These are phyloP conservation scores for Macrocybe sp. DNA, from an alignment of 1,284 basidiomycete species.

Conservation along the genomic window DNA sequence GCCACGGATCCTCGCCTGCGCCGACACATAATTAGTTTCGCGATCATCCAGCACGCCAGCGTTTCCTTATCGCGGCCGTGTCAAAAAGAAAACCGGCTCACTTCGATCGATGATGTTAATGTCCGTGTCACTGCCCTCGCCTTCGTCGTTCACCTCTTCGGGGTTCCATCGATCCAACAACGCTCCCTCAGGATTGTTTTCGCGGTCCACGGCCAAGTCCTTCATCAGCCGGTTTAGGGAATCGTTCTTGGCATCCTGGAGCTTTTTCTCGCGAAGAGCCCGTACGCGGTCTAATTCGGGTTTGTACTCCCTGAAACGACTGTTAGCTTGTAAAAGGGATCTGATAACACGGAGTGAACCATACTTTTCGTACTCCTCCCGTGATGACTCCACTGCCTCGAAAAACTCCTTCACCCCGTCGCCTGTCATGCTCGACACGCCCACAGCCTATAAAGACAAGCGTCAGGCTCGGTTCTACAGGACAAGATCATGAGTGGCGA, in stretches of 20 bases:
- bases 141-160: constrained; percentile 55
- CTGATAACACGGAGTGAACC: constrained; percentile 17
- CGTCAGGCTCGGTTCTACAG: neutral
- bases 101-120: constrained; percentile 64
- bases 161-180: constrained; percentile 53
- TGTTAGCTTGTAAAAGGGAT: neutral
- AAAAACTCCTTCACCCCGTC: constrained; percentile 91
- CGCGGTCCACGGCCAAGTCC: constrained; percentile 76
- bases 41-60: constrained; percentile 7
- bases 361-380: constrained; percentile 86
- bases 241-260: constrained; percentile 70
- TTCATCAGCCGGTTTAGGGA: constrained; percentile 81
- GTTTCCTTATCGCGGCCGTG: constrained; percentile 2
- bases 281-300: constrained; percentile 81
- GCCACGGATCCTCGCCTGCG: constrained; percentile 61
- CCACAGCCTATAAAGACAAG: constrained; percentile 66
- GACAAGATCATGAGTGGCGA: neutral
- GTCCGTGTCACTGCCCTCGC: constrained; percentile 61
- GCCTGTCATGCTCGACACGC: constrained; percentile 94
- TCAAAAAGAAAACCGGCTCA: constrained; percentile 31
- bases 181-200: constrained; percentile 49
- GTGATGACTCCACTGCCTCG: constrained; percentile 82
- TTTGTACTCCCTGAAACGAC: constrained; percentile 73
- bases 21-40: constrained; percentile 4
- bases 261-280: constrained; percentile 53